Evolutionary conservation across 176 grass and related monocot species (phyloP).

Genomic region (Juncus inflexus): DNA sequence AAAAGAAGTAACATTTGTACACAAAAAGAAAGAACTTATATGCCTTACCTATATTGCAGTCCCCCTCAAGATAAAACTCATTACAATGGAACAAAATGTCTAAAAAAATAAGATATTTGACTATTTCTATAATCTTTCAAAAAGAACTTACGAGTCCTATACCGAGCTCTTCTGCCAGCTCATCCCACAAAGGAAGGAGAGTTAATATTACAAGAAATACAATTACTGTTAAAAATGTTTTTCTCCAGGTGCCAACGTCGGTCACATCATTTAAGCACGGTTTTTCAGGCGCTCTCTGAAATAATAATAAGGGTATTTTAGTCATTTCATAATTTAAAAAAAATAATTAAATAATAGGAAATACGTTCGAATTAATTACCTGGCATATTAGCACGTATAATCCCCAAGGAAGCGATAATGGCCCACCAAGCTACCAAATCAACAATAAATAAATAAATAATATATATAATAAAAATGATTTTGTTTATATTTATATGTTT

Average conservation of each 20-base stretch:
- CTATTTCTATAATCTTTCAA: constrained; percentile 29
- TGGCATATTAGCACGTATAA: constrained; percentile 97
- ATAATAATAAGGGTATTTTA: constrained; percentile 2
- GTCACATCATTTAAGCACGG: constrained; percentile 94
- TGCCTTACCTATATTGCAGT: too few species aligned
- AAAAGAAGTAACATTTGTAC: too few species aligned
- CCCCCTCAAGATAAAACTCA: too few species aligned
- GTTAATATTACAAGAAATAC: constrained; percentile 74
- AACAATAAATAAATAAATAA: not conserved
- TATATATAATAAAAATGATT: constrained; percentile 8
- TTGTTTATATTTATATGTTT: too few species aligned
- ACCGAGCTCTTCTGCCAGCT: constrained; percentile 90
- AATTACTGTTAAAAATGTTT: constrained; percentile 41
- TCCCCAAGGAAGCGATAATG: constrained; percentile 90
- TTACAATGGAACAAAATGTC: too few species aligned
- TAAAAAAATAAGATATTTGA: too few species aligned
- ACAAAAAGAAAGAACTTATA: too few species aligned
- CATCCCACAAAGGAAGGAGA: constrained; percentile 87
- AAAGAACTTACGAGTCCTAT: constrained; percentile 71
- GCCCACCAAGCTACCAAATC: constrained; percentile 60
- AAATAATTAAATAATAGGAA: not conserved
- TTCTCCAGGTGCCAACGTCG: constrained; percentile 85
- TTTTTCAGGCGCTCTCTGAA: constrained; percentile 77
- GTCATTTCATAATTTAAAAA: not conserved
- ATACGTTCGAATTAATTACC: constrained; percentile 32